Base-by-base conservation (phyloP, 2,329 filamentous ascomycete species). In the Fusarium coicis region DNA sequence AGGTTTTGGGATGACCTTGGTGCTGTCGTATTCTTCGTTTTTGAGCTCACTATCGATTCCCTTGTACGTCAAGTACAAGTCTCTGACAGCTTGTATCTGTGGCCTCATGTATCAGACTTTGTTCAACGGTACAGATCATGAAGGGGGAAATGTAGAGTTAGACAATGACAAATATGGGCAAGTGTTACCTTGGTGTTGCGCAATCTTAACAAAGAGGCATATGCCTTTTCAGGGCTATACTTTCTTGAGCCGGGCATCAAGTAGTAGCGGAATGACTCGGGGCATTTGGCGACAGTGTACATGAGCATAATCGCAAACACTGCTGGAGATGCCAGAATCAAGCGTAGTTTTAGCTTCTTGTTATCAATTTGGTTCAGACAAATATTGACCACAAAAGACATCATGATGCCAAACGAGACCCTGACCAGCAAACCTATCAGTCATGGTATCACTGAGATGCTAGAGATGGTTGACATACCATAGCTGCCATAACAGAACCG, bases 161-260 rank as follows among this genome's bases (percentile, higher is more conserved):
- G 0, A 10, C 12, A 21, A n/a, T 15, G 8, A n/a, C 21, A n/a
- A 9, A n/a, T 6, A 5, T 10, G 7, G 1, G 21, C 0, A 10
- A 40, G 39, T 40, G 12, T 8, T 42, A 15, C 39, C 39, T n/a
- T 42, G 4, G 39, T 42, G 39, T 42, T n/a, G 8, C 39, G 39
- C 12, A 42, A n/a, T 5, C 39, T 21, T 8, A n/a, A n/a, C 8
- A 42, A 42, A n/a, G 39, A 42, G 14, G 39, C 39, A 42, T 42
- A 43, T 23, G n/a, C 42, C 7, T 23, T 43, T 4, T 43, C 15
- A 23, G n/a, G 42, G n/a, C 42, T 23, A 23, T 43, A 43, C 15
- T 23, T 43, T 43, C 42, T 23, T 16, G 42, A 43, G 10, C 42
- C 42, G 8, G 42, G 42, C n/a, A 43, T 43, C 16, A 43, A 18